Base-by-base conservation (phyloP, 2,329 filamentous ascomycete genomes). In the Chrysosporium queenslandicum region DNA sequence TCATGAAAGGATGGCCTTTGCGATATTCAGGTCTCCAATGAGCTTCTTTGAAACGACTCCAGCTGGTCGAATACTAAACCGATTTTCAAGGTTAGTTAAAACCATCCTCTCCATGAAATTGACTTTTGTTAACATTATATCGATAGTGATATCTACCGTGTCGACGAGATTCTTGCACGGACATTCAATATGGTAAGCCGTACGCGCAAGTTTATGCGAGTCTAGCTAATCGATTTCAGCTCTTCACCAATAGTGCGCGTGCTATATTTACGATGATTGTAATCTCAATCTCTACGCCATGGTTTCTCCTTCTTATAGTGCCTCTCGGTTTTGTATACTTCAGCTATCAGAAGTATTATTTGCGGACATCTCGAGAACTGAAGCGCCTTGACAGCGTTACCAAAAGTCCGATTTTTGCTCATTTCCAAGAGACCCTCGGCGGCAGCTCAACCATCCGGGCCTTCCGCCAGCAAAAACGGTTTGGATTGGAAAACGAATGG, bases 41-140 rank as follows among this genome's bases (percentile, higher is more conserved):
- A 92, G 83, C 61, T 98, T 98, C 72, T 98, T 98, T 61, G 94
- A 98, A 67, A 95, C 90, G 0, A 98, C 92, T 1, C 92, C 92
- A 2, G 85, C 90, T 57, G 92, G 92, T n/a, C 83, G 94, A 53
- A 96, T 98, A 62, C 75, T 98, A 55, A 98, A 98, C 68, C 80
- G 92, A 51, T 98, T 98, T 69, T 97, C 91, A 14, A 94, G 85
- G 83, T 86, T 69, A 58, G 80, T 72, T 45, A 29, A 39, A n/a
- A n/a, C n/a, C n/a, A n/a, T n/a, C n/a, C n/a, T n/a, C n/a, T n/a
- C n/a, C n/a, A n/a, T n/a, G n/a, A n/a, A n/a, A n/a, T n/a, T n/a
- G n/a, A n/a, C n/a, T n/a, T n/a, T 50, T 32, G 12, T 16, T 50
- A 43, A 50, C 12, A 16, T 41, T 20, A 16, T 30, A 27, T 20